Conservation (phyloP, 192 early-diverging fungal species). For the Coemansia sp. region DNA sequence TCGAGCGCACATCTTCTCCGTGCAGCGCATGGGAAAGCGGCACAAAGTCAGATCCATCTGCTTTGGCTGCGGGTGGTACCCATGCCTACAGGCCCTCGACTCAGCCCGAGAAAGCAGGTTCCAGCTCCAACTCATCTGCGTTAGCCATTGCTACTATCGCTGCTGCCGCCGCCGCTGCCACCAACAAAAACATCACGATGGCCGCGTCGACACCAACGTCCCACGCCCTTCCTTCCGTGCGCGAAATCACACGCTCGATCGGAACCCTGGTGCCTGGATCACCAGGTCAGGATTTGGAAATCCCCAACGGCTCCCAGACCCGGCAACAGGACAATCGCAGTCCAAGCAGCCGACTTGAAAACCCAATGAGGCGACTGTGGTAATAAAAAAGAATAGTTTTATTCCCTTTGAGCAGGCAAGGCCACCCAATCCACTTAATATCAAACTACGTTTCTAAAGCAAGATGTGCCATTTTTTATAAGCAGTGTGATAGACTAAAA, state of each 20-base stretch:
- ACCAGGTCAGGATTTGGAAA: constrained; percentile 14
- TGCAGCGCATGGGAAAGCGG: constrained; percentile 20
- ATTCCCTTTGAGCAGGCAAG: too few species aligned
- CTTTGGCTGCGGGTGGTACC: constrained; percentile 7
- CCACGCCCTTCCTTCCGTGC: constrained; percentile 43
- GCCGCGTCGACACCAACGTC: constrained; percentile 1
- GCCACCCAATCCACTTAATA: too few species aligned
- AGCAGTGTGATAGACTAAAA: not conserved
- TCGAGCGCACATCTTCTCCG: constrained; percentile 21
- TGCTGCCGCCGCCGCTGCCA: constrained; percentile 4
- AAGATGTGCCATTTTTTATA: too few species aligned
- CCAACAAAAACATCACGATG: not conserved
- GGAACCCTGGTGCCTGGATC: constrained; percentile 27
- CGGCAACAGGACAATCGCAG: not conserved
- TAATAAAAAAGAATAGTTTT: too few species aligned
- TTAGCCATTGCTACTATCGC: not conserved
- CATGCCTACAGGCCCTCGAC: constrained; percentile 5
- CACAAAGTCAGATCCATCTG: not conserved
- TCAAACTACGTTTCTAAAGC: too few species aligned
- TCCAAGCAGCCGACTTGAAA: not conserved
- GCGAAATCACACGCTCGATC: constrained; percentile 49
- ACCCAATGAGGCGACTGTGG: constrained; percentile 28
- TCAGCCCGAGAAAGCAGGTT: constrained; percentile 10
- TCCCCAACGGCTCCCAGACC: not conserved
- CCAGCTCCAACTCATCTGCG: constrained; percentile 16